phyloP scores from a whole-genome alignment of 306 rosid species.

The Lathyrus oleraceus region DNA sequence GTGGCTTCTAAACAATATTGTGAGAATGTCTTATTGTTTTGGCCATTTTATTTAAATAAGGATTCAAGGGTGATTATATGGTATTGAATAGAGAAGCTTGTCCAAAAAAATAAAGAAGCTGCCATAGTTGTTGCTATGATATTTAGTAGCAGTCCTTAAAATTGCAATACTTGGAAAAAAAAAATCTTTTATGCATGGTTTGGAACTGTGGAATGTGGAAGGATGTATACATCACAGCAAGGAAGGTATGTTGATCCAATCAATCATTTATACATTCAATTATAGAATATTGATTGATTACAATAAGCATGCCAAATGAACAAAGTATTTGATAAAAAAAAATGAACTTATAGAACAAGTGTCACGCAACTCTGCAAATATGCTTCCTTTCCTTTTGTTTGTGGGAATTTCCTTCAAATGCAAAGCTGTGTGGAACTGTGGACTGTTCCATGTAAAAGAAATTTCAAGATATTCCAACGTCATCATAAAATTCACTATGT shows the following conservation, averaged over 20 bases:
- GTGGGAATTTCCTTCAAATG: neutral
- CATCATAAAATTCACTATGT: neutral
- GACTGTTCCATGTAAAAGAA: neutral
- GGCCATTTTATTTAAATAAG: neutral
- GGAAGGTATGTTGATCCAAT: too few relatives aligned
- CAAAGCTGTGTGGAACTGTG: neutral
- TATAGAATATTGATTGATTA: too few relatives aligned
- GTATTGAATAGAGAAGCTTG: neutral
- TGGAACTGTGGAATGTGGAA: too few relatives aligned
- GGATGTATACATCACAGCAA: too few relatives aligned
- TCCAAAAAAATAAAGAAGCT: neutral
- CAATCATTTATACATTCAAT: too few relatives aligned
- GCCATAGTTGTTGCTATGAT: neutral
- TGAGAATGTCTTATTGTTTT: conserved; percentile 1
- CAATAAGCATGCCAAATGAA: neutral
- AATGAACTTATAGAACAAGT: neutral
- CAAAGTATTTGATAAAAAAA: neutral
- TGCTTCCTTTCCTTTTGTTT: too few relatives aligned
- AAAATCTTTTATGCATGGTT: too few relatives aligned
- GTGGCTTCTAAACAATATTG: conserved; percentile 18
- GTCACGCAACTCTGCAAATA: neutral
- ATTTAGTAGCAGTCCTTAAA: neutral
- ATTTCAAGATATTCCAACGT: too few relatives aligned
- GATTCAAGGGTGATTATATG: conserved; percentile 4
- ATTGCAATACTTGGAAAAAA: too few relatives aligned